A percentile compares a stretch with the other conserved stretches of the same genome.
phyloP scores from a whole-genome alignment of 805 yeast genomes.

The Lachancea nothofagi region DNA sequence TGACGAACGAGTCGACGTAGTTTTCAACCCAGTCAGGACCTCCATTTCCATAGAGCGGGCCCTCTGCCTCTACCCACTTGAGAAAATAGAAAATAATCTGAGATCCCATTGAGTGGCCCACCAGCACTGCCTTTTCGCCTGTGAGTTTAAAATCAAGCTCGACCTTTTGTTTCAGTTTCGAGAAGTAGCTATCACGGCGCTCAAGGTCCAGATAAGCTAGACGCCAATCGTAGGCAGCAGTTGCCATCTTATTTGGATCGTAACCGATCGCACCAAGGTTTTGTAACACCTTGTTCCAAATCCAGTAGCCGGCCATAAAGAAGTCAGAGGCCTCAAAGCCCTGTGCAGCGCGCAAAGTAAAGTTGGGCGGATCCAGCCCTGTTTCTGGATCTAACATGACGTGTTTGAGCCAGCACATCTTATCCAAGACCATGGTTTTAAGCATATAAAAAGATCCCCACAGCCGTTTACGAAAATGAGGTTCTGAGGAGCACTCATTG shows the following conservation, averaged over 20 bases:
- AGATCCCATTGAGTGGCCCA: constrained; percentile 96
- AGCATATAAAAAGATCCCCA: constrained; percentile 99
- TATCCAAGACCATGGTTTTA: constrained; percentile 84
- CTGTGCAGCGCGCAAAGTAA: constrained; percentile 81
- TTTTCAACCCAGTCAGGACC: constrained; percentile 85
- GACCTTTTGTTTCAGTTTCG: constrained; percentile 65
- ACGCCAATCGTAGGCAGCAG: constrained; percentile 97
- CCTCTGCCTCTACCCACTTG: constrained; percentile 95
- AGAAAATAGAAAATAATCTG: constrained; percentile 83
- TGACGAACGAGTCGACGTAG: constrained; percentile 72
- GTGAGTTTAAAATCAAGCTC: constrained; percentile 51
- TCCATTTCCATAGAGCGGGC: constrained; percentile 81
- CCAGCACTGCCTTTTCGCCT: constrained; percentile 65
- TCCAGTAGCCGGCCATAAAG: constrained; percentile 97
- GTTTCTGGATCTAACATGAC: constrained; percentile 84
- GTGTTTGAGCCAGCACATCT: constrained; percentile 90
- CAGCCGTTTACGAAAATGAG: constrained; percentile 82
- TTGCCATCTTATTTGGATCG: constrained; percentile 82
- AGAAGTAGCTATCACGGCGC: constrained; percentile 77
- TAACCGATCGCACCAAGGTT: constrained; percentile 92
- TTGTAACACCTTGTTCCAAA: constrained; percentile 94
- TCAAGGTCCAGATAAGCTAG: constrained; percentile 85
- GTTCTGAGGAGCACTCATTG: constrained; percentile 72
- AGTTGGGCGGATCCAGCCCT: constrained; percentile 85
- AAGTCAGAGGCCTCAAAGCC: constrained; percentile 97